These are phyloP conservation scores for Triglochin maritima DNA, from an alignment of 106 monocot genomes.

Conservation along the genomic window DNA sequence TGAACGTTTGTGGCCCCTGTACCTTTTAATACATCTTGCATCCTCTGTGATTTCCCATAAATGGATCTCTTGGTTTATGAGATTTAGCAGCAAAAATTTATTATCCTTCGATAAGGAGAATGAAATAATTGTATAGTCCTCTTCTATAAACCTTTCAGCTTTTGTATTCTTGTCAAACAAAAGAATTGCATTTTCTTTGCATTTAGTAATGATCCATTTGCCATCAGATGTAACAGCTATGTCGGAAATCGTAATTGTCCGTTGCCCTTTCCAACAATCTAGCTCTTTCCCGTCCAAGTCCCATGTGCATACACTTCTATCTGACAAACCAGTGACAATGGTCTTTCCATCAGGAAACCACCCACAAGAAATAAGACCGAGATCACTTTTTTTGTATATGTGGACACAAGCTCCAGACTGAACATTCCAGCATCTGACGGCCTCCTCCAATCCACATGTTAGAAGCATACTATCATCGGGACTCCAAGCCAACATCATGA, in stretches of 20 bases:
- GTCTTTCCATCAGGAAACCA: slow-evolving; percentile 70
- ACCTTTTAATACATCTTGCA: slow-evolving; percentile 40
- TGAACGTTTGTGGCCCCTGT: slow-evolving; percentile 63
- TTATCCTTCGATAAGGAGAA: slow-evolving; percentile 78
- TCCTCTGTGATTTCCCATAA: slow-evolving; percentile 57
- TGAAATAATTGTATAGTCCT: slow-evolving; percentile 62
- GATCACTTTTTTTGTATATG: slow-evolving; percentile 44
- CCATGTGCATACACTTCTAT: slow-evolving; percentile 59
- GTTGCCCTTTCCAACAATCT: slow-evolving; percentile 56
- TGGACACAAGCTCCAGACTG: slow-evolving; percentile 47
- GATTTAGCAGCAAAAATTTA: slow-evolving; percentile 61
- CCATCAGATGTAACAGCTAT: slow-evolving; percentile 59
- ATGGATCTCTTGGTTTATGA: slow-evolving; percentile 74
- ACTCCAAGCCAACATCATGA: slow-evolving; percentile 80
- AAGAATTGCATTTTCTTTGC: slow-evolving; percentile 40
- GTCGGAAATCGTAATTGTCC: slow-evolving; percentile 49
- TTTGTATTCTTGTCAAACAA: slow-evolving; percentile 55
- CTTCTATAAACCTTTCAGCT: slow-evolving; percentile 47
- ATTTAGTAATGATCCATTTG: slow-evolving; percentile 44
- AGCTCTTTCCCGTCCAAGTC: slow-evolving; percentile 56
- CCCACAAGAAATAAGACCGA: slow-evolving; percentile 62
- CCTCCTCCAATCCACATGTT: slow-evolving; percentile 81
- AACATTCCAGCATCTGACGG: slow-evolving; percentile 62
- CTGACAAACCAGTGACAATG: slow-evolving; percentile 46
- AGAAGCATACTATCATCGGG: slow-evolving; percentile 75